These are phyloP conservation scores for Talaromyces sp. DNA, from an alignment of 2,329 filamentous ascomycete species.

Conservation along the genomic window DNA sequence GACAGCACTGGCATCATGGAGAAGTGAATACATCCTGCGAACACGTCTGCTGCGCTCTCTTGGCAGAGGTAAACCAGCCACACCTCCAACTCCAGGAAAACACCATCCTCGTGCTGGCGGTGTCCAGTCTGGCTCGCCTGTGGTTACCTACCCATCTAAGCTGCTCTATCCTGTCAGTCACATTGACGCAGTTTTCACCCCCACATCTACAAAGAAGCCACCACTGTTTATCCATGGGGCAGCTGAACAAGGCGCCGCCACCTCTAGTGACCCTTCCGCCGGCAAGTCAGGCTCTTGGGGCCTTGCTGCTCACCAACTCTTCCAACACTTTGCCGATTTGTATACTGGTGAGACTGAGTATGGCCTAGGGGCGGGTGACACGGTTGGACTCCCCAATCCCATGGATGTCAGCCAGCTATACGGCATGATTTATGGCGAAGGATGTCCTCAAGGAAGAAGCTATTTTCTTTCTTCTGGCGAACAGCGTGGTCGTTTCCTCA, in stretches of 20 bases:
- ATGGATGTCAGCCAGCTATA: slow-evolving; percentile 88
- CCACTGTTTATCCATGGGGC: slow-evolving; percentile 80
- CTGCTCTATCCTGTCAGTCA: slow-evolving; percentile 74
- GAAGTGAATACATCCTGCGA: slow-evolving; percentile 88
- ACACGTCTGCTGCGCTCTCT: slow-evolving; percentile 80
- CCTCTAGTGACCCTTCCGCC: slow-evolving; percentile 71
- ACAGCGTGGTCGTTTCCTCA: slow-evolving; percentile 70
- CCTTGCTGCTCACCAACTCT: slow-evolving; percentile 66
- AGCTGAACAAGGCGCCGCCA: slow-evolving; percentile 71
- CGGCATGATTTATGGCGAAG: slow-evolving; percentile 80
- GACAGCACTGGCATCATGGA: slow-evolving; percentile 82
- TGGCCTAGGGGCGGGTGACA: slow-evolving; percentile 71
- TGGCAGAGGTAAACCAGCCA: slow-evolving; percentile 69
- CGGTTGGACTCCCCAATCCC: slow-evolving; percentile 72
- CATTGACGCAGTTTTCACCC: slow-evolving; percentile 71
- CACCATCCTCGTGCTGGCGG: slow-evolving; percentile 51
- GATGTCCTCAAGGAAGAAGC: slow-evolving; percentile 73
- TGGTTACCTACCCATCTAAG: slow-evolving; percentile 81
- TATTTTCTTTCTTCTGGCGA: slow-evolving; percentile 74
- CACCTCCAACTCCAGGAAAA: slow-evolving; percentile 48
- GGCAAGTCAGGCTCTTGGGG: slow-evolving; percentile 80
- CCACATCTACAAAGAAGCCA: slow-evolving; percentile 62
- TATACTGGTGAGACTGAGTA: slow-evolving; percentile 70
- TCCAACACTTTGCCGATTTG: slow-evolving; percentile 73
- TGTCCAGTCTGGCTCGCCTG: slow-evolving; percentile 64